A percentile compares a stretch with the other conserved stretches of the same genome.
Conservation (phyloP, 1,139 yeast genomes). For the Protomyces inouyei region DNA sequence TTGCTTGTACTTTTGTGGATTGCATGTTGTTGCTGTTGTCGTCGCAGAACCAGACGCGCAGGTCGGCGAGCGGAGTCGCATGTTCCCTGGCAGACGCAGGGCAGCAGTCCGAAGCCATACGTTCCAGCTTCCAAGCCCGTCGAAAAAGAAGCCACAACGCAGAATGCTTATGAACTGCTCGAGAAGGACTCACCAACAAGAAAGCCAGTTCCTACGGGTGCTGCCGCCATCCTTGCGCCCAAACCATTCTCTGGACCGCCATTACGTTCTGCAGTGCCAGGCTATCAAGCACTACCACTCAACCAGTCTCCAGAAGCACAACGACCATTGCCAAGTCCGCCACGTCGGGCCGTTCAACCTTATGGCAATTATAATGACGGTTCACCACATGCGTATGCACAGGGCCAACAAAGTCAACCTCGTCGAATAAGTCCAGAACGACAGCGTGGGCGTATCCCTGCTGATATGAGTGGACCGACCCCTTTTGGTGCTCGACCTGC, state of each 20-base stretch:
- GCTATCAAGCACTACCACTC: neutral
- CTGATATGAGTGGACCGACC: neutral
- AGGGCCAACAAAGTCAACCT: neutral
- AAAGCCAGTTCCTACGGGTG: neutral
- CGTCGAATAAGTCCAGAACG: neutral
- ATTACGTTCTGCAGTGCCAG: neutral
- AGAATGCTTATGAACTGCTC: neutral
- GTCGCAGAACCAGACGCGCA: neutral
- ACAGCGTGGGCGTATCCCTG: neutral
- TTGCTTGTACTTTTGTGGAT: slow-evolving; percentile 5
- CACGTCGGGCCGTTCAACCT: neutral
- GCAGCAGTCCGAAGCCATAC: neutral
- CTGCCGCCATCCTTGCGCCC: neutral
- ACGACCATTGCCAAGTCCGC: neutral
- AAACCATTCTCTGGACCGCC: neutral
- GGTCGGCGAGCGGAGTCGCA: neutral
- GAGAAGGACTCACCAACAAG: neutral
- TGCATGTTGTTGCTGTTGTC: slow-evolving; percentile 8
- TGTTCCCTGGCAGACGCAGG: neutral
- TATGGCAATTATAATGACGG: neutral
- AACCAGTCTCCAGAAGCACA: neutral
- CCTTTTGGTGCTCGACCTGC: neutral
- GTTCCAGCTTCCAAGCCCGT: neutral
- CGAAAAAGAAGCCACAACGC: neutral
- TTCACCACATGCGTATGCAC: neutral